Percentiles rank a stretch among this genome's conserved stretches.
Conservation (phyloP, 2,329 filamentous ascomycete genomes). For the Epichloe scottii region DNA sequence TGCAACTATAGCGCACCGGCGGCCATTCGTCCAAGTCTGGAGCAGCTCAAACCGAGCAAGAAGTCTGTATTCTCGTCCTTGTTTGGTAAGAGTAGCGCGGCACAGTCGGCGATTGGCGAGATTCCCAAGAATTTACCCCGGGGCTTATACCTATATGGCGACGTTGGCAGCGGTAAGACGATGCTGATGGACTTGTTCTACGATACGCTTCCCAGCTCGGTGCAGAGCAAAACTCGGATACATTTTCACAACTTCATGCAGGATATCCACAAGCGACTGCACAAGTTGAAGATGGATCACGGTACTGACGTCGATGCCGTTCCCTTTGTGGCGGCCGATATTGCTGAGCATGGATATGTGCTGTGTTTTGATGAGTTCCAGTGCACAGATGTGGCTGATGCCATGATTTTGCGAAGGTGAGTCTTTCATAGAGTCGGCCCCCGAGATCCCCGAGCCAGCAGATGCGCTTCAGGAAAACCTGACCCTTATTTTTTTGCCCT, state of each 20-base stretch:
- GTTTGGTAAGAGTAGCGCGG: conserved; percentile 38
- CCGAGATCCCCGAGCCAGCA: neutral
- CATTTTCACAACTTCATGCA: conserved; percentile 99
- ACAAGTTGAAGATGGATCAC: conserved; percentile 78
- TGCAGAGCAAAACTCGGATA: conserved; percentile 76
- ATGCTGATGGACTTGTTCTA: conserved; percentile 99
- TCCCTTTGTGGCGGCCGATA: conserved; percentile 87
- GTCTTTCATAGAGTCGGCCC: too few species aligned
- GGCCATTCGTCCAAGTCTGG: conserved; percentile 65
- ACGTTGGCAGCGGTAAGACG: conserved; percentile 95
- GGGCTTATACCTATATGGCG: conserved; percentile 88
- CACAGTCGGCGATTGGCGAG: conserved; percentile 26
- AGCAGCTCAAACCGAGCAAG: conserved; percentile 46
- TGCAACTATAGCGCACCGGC: conserved; percentile 58
- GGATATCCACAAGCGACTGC: conserved; percentile 81
- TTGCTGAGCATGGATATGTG: conserved; percentile 73
- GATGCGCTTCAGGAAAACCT: too few species aligned
- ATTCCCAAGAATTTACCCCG: conserved; percentile 69
- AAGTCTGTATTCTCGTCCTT: conserved; percentile 48
- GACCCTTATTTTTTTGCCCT: neutral
- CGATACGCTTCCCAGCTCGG: conserved; percentile 72
- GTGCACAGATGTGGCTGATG: conserved; percentile 94
- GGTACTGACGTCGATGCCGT: conserved; percentile 84
- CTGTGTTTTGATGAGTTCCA: conserved; percentile 99
- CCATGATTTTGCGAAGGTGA: conserved; percentile 83